A percentile compares a stretch with the other conserved stretches of the same genome.
Evolutionary conservation across 305 asterid genomes (phyloP).

Genomic region (Ruellia speciosa): DNA sequence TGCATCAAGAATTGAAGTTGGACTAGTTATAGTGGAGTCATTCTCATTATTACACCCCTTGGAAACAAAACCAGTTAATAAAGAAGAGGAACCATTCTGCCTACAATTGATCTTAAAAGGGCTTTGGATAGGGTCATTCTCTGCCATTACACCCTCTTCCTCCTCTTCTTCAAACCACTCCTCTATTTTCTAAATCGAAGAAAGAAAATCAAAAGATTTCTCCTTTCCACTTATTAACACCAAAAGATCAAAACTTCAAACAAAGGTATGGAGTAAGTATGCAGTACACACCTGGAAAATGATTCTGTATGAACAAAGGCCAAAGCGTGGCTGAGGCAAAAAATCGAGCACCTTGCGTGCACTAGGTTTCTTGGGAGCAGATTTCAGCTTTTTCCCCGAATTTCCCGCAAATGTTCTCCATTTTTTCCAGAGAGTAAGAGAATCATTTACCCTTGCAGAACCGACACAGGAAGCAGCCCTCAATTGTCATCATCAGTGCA

Average conservation of each 20-base stretch:
- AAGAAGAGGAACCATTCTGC: slow-evolving; percentile 24
- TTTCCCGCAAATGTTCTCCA: slow-evolving; percentile 27
- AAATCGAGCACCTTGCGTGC: too few relatives aligned
- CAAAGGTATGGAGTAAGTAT: background rate
- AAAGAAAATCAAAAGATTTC: background rate
- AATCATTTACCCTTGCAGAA: slow-evolving; percentile 28
- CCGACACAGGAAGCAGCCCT: slow-evolving; percentile 36
- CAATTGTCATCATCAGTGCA: slow-evolving; percentile 41
- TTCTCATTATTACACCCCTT: slow-evolving; percentile 25
- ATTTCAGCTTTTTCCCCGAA: slow-evolving; percentile 32
- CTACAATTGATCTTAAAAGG: slow-evolving; percentile 21
- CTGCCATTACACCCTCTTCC: slow-evolving; percentile 32
- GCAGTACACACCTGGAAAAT: slow-evolving; percentile 26
- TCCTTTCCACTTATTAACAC: too few relatives aligned
- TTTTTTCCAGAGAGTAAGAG: slow-evolving; percentile 16
- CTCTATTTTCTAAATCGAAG: slow-evolving; percentile 17
- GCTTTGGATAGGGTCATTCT: slow-evolving; percentile 28
- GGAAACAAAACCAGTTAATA: slow-evolving; percentile 40
- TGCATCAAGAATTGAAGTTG: slow-evolving; percentile 68
- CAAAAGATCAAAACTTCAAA: too few relatives aligned
- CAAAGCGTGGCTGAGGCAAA: too few relatives aligned
- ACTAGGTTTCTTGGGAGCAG: background rate
- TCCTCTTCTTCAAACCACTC: slow-evolving; percentile 23
- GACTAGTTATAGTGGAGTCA: slow-evolving; percentile 44
- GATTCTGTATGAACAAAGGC: background rate